These are phyloP conservation scores for Vigna angularis DNA, from an alignment of 306 rosid species.

Conservation along the genomic window DNA sequence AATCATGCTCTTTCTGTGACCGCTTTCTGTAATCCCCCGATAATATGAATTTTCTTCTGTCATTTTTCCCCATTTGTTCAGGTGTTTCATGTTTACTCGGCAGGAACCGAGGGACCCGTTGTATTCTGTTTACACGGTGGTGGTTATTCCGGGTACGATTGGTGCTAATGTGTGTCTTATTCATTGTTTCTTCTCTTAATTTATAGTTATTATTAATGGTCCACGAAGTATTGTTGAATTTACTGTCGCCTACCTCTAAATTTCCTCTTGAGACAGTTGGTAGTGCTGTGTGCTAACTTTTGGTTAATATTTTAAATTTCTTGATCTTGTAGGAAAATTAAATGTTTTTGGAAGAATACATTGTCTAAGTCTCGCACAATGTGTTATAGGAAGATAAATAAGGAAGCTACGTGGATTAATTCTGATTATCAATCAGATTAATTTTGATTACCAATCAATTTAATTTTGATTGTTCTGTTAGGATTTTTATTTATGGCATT, in stretches of 20 bases:
- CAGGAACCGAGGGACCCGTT: constrained; percentile 97
- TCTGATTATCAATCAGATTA: too few species aligned
- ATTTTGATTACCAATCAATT: too few species aligned
- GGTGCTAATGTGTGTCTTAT: not conserved
- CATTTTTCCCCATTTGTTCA: constrained; percentile 50
- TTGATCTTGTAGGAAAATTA: not conserved
- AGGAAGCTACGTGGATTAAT: too few species aligned
- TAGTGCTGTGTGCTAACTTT: not conserved
- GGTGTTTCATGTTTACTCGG: constrained; percentile 93
- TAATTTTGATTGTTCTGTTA: too few species aligned
- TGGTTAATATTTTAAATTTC: not conserved
- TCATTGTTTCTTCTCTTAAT: not conserved
- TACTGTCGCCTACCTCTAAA: not conserved
- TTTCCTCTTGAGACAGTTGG: not conserved
- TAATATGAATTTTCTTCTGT: constrained; percentile 12
- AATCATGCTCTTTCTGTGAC: not conserved
- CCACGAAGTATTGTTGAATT: constrained; percentile 6
- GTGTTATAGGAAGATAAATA: too few species aligned
- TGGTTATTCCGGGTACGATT: constrained; percentile 89
- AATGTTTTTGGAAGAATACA: not conserved
- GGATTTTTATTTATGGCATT: too few species aligned
- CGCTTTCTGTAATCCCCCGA: not conserved
- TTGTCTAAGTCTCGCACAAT: not conserved
- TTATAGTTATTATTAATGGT: not conserved
- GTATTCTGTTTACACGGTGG: constrained; percentile 97